Evolutionary conservation across 2,329 filamentous ascomycete genomes (phyloP), one percentile per base, ranked within the genome.

Genomic region (Talaromyces piceae): DNA sequence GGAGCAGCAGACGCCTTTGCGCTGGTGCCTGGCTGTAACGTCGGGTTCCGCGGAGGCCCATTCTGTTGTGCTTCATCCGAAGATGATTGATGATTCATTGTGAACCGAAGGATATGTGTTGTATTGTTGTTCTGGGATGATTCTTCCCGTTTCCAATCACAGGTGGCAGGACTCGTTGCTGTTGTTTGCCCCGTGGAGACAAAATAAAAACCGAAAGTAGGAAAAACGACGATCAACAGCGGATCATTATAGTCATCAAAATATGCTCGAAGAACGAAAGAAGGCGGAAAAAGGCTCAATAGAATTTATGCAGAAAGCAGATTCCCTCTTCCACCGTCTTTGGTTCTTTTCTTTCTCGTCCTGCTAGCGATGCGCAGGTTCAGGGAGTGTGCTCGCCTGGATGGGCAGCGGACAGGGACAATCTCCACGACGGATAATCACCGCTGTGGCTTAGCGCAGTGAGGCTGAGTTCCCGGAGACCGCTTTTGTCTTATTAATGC

Each of bases 1-100:
- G 67, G 57, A 26, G 61, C 62, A 18, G 60, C 52, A 49, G 62
- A 57, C 31, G 58, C 59, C 57, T 70, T 71, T 46, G 61, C 59
- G 44, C 58, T 54, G 27, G 48, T 13, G 27, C 27, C 45, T 45
- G 48, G 26, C 30, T 49, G 47, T 33, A 52, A 45, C 25, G 28
- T 41, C 26, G 51, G 28, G 23, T 44, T 65, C 27, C 60, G 52
- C 13, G 57, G 59, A 20, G 27, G 22, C 26, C 51, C 51, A 49
- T 45, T 41, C 47, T 47, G 26, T n/a, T 48, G 39, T 25, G 39
- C 9, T 2, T 43, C 39, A 25, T 43, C 23, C 39, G 22, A 43
- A 43, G 39, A 25, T 43, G 39, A 43, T 23, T 12, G 23, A n/a
- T n/a, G n/a, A 43, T 22, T 25, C 39, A 43, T 43, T 43, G 39